Evolutionary conservation across 345 rosid species (phyloP), one percentile per base, ranked within the genome.

Genomic region (Camelina hispida): DNA sequence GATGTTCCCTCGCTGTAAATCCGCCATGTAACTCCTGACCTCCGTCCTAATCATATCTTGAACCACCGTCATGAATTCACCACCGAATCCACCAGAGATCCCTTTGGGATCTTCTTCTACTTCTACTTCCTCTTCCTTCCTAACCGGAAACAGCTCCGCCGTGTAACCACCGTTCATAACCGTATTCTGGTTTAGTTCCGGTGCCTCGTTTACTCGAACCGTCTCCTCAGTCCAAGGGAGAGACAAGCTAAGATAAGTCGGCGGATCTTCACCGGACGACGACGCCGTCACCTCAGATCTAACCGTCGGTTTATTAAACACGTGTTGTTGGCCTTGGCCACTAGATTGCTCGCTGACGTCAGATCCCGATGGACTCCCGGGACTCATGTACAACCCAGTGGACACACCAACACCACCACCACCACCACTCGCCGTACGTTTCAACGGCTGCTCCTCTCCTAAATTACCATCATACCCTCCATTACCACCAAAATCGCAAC

Each of bases 41-140:
- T 94, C 98, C 66, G 63, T 82, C 77, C 79, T 91, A 66, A 94
- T 85, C 97, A 94, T 94, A 53, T 94, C 98, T n/a, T 94, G 96
- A 84, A 94, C 81, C 81, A 88, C 91, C 71, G 81, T 82, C 88
- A 88, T 84, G 43, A 94, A 86, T 60, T 94, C 97, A 16, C 83
- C 72, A 32, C 83, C 84, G 11, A 88, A 86, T 47, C 94, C 96
- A 22, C 93, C 94, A 32, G 79, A 59, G 25, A 84, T 71, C 16
- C 83, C 94, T 8, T 64, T 30, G 23, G 28, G 14, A 10, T 20
- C 69, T 13, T 34, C 80, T 6, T 54, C 76, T 12, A 14, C 17
- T 44, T 53, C 75, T 25, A 56, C 69, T 17, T 38, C 48, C 63
- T 73, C 79, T 66, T 76, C 75, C 17, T 61, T 42, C 3, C 73